Evolutionary conservation across 2,329 filamentous ascomycete genomes (phyloP), one percentile per base, ranked within the genome.

Genomic region (Aotearoamyces nothofagi): DNA sequence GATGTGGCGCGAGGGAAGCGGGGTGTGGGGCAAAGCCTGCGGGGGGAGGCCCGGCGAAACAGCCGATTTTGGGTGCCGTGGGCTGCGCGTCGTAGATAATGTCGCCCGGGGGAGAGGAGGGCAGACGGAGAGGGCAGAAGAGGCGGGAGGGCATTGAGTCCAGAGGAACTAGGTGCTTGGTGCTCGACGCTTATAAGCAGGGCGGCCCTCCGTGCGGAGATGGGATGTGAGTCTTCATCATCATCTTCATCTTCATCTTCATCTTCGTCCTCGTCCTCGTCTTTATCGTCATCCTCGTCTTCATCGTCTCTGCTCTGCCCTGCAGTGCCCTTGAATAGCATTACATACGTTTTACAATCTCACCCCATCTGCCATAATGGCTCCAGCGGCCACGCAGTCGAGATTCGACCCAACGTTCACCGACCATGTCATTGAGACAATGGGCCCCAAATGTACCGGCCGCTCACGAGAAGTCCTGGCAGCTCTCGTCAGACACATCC

Each of bases 391-490:
- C 24, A 5, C 24, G n/a, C n/a, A n/a, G 4, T 15, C 5, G 5
- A 39, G 50, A 43, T 83, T 80, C 58, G 79, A 87, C 52, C 79
- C 79, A 42, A 68, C 66, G 56, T 84, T 86, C 60, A 87, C 80
- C 30, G 55, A 72, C 42, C 65, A 72, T 51, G 77, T 83, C 54
- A 62, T 84, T 48, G 66, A 79, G 39, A 64, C 72, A 42, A 83
- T 82, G 61, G 71, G 76, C 30, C 72, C 77, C 43, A 71, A 78
- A 43, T 70, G 71, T 9, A 58, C 64, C 29, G 68, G 76, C 33
- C 63, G 79, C 35, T 66, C 71, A 43, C 66, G 73, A 34, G 58
- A 69, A 39, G 60, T 84, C 43, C 57, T 84, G 44, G 52, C 60
- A 35, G 60, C 66, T 15, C 54, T 83, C 42, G 73, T 83, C 53